Percentiles rank a stretch among this genome's conserved stretches.
Conservation (phyloP, 2,329 filamentous ascomycete species). For the Alternaria dauci region DNA sequence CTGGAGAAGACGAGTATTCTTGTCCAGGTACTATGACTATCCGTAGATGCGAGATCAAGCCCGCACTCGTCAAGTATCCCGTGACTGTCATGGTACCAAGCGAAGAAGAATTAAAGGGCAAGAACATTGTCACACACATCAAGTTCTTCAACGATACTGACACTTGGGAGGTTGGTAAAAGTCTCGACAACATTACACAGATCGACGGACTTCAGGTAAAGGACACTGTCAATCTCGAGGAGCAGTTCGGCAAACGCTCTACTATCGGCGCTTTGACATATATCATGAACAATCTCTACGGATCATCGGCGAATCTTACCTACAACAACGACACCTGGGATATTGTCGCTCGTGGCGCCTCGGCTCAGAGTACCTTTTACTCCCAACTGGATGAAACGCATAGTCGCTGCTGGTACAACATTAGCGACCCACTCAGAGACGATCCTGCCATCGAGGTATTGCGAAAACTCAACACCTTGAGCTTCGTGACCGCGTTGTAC, state of each 20-base stretch:
- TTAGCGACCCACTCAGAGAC: constrained; percentile 24
- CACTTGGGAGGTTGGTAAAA: constrained; percentile 9
- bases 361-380: constrained; percentile 30
- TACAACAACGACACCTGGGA: constrained; percentile 22
- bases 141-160: constrained; percentile 31
- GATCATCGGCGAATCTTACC: constrained; percentile 23
- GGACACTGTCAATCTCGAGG: constrained; percentile 23
- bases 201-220: constrained; percentile 28
- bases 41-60: constrained; percentile 28
- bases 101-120: constrained; percentile 27
- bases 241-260: constrained; percentile 20
- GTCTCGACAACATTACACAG: constrained; percentile 16
- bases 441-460: constrained; percentile 32
- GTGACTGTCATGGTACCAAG: constrained; percentile 36
- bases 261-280: constrained; percentile 32
- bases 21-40: constrained; percentile 28
- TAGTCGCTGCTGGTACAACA: constrained; percentile 28
- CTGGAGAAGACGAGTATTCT: constrained; percentile 12
- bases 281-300: constrained; percentile 33
- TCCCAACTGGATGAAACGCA: constrained; percentile 17
- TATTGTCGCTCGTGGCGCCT: constrained; percentile 22
- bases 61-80: constrained; percentile 31
- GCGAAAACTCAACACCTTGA: constrained; percentile 35
- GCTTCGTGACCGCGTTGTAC: constrained; percentile 28
- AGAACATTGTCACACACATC: constrained; percentile 34